phyloP scores from a whole-genome alignment of 1,284 basidiomycete genomes.

The Cutaneotrichosporon spelunceum region DNA sequence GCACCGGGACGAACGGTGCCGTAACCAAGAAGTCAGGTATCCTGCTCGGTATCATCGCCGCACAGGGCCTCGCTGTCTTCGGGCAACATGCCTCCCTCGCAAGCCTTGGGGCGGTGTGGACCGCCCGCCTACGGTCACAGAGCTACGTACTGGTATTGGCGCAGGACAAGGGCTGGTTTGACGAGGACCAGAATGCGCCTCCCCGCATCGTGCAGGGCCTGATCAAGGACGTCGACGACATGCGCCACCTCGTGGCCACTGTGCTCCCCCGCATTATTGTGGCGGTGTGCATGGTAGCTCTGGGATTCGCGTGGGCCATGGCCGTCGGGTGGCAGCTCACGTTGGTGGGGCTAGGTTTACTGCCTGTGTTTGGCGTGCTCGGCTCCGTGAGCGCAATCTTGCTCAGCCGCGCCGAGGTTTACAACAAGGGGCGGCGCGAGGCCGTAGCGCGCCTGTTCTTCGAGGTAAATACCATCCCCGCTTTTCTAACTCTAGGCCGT shows the following conservation, averaged over 20 bases:
- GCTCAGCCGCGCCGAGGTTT: conserved; percentile 60
- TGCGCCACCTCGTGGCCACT: conserved; percentile 69
- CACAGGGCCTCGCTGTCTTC: conserved; percentile 71
- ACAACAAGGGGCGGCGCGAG: conserved; percentile 80
- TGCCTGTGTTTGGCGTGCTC: conserved; percentile 72
- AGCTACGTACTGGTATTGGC: conserved; percentile 64
- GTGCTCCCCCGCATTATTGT: conserved; percentile 71
- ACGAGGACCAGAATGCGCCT: conserved; percentile 64
- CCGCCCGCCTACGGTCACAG: conserved; percentile 62
- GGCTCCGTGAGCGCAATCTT: conserved; percentile 62
- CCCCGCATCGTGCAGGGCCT: conserved; percentile 70
- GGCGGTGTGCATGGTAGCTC: conserved; percentile 72
- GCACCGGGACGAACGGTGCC: conserved; percentile 64
- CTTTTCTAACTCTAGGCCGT: conserved; percentile 59
- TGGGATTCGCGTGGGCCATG: conserved; percentile 85
- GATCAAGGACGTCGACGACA: conserved; percentile 89
- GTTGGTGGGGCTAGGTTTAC: conserved; percentile 80
- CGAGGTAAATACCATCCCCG: conserved; percentile 57
- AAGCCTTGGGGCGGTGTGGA: conserved; percentile 70
- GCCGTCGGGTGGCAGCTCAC: conserved; percentile 88
- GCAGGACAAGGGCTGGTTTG: conserved; percentile 92
- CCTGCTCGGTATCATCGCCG: conserved; percentile 65
- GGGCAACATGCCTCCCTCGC: conserved; percentile 76
- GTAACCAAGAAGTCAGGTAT: conserved; percentile 58
- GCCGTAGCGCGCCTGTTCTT: conserved; percentile 81